Conservation (phyloP, 2,329 filamentous ascomycete species). For the Tolypocladium ophioglossoides region DNA sequence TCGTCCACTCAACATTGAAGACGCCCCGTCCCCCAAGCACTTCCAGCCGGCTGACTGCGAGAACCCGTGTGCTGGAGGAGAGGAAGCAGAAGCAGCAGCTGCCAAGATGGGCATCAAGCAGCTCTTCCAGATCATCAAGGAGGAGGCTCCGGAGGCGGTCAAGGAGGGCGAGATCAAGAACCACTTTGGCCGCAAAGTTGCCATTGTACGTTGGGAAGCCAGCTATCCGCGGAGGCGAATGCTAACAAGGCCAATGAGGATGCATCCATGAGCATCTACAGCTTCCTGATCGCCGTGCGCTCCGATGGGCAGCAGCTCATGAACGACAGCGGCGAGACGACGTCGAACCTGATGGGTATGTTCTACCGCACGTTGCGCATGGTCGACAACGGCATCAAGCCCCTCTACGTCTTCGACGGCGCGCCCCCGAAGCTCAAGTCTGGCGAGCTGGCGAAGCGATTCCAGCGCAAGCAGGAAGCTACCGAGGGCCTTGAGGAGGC, state of each 20-base stretch:
- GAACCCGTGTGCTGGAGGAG: background rate
- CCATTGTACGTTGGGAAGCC: slow-evolving; percentile 59
- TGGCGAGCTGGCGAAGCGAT: slow-evolving; percentile 90
- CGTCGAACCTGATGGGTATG: slow-evolving; percentile 97
- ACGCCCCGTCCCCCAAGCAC: no score
- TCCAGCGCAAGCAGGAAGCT: slow-evolving; percentile 89
- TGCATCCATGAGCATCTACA: slow-evolving; percentile 95
- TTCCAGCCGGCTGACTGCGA: no score
- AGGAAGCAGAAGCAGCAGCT: background rate
- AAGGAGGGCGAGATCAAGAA: slow-evolving; percentile 98
- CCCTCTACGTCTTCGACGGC: slow-evolving; percentile 95
- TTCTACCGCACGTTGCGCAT: slow-evolving; percentile 98
- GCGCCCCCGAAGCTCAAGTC: slow-evolving; percentile 96
- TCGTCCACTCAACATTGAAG: background rate
- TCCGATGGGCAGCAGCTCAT: slow-evolving; percentile 94
- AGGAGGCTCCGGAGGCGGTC: slow-evolving; percentile 89
- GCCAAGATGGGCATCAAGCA: slow-evolving; percentile 56
- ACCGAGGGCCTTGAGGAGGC: slow-evolving; percentile 86
- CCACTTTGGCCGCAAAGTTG: slow-evolving; percentile 96
- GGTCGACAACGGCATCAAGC: slow-evolving; percentile 98
- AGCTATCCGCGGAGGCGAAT: background rate
- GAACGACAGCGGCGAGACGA: slow-evolving; percentile 91
- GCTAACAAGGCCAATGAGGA: slow-evolving; percentile 15
- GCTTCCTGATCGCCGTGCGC: slow-evolving; percentile 93
- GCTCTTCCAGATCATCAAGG: slow-evolving; percentile 72